Base-by-base conservation (phyloP, 2,329 filamentous ascomycete species). In the Chrysoporthe deuterocubensis region DNA sequence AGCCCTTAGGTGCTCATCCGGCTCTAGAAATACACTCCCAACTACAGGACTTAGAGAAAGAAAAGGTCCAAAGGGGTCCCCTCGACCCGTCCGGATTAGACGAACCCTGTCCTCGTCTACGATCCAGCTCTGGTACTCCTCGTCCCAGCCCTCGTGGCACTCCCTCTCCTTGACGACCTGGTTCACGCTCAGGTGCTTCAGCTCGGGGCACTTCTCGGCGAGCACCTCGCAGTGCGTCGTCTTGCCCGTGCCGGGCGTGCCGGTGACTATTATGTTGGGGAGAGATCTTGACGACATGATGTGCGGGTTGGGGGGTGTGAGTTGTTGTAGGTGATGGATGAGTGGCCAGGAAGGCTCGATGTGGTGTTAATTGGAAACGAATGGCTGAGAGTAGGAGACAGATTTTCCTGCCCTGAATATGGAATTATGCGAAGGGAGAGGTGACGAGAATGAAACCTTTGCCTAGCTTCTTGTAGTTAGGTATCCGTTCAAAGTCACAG, bases 231-330 rank as follows among this genome's bases (percentile, higher is more conserved):
- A 93, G 78, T 97, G 94, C 8, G 92, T 96, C 21, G 94, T 97
- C 83, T 99, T 99, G 76, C 96, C 96, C 40, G 96, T 93, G 66
- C 96, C 96, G 0, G 96, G 96, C 26, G 96, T 99, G 71, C 96
- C 96, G 52, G 96, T 98, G 72, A 99, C 86, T 73, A 99, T 91
- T 75, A 99, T 93, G 79, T 98, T 99, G 42, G 96, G 96, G 71
- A 81, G 80, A 42, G 77, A 81, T 72, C 88, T 82, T 58, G 21
- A 34, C 76, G 82, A 80, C 67, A 72, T 80, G 63, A 2, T 66
- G 16, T 18, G 44, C 43, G 21, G 21, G n/a, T 32, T 32, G 43
- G 7, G 7, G 34, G 44, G 54, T 54, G 50, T 44, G 44, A 46
- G 43, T 52, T 58, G 43, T 26, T 26, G 54, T 32, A 32, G 52